Conservation (phyloP, 257 asterid genomes). For the Solanum virginianum region DNA sequence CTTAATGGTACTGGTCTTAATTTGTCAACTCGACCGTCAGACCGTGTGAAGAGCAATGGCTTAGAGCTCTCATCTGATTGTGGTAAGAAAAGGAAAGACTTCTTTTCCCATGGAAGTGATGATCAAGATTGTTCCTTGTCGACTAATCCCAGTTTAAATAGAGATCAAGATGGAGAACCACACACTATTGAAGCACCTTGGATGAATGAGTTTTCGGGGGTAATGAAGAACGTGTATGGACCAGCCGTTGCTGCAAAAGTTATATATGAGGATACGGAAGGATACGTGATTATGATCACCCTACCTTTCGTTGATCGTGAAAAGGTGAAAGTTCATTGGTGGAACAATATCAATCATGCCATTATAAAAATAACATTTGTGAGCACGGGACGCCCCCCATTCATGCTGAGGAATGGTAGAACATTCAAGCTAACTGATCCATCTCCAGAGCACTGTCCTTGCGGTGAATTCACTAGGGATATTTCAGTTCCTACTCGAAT, state of each 20-base stretch:
- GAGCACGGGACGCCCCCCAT: slow-evolving; percentile 51
- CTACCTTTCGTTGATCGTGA: slow-evolving; percentile 60
- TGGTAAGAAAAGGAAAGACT: slow-evolving; percentile 51
- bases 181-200: slow-evolving; percentile 38
- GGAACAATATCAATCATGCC: slow-evolving; percentile 56
- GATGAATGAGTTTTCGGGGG: slow-evolving; percentile 52
- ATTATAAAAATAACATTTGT: slow-evolving; percentile 55
- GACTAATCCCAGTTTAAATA: slow-evolving; percentile 4
- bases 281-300: slow-evolving; percentile 48
- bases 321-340: slow-evolving; percentile 61
- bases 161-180: slow-evolving; percentile 28
- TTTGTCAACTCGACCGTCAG: slow-evolving; percentile 35
- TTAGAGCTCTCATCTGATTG: slow-evolving; percentile 38
- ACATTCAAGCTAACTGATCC: slow-evolving; percentile 61
- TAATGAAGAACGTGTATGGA: slow-evolving; percentile 34
- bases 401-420: slow-evolving; percentile 48
- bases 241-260: slow-evolving; percentile 67
- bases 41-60: slow-evolving; percentile 20
- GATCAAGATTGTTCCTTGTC: slow-evolving; percentile 23
- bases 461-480: slow-evolving; percentile 62
- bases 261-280: slow-evolving; percentile 53
- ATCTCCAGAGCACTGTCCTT: slow-evolving; percentile 67
- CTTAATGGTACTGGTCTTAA: slow-evolving; percentile 45
- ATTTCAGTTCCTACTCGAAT: slow-evolving; percentile 55
- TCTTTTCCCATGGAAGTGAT: slow-evolving; percentile 33